Percentiles rank a stretch among this genome's conserved stretches.
These are phyloP conservation scores for Leccinum olivaceopallidum DNA, from an alignment of 768 basidiomycete species.

Conservation along the genomic window DNA sequence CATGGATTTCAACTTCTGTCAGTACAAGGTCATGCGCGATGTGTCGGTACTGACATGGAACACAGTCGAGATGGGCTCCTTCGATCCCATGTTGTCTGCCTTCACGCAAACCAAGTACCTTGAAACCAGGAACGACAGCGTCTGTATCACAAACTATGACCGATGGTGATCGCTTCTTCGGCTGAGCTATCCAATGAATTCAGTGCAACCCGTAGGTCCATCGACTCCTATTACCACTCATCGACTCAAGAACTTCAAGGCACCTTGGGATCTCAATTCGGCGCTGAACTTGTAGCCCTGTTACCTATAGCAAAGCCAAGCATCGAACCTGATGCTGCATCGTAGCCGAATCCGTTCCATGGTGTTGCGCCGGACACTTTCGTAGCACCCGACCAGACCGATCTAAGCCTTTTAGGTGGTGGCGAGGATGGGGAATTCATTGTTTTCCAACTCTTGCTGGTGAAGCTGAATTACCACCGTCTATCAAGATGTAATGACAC, in stretches of 20 bases:
- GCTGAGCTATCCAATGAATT: slow-evolving; percentile 34
- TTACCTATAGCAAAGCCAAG: slow-evolving; percentile 24
- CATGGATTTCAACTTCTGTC: slow-evolving; percentile 3
- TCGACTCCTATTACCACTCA: not conserved
- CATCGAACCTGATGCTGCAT: slow-evolving; percentile 31
- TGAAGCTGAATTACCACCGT: slow-evolving; percentile 16
- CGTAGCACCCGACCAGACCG: slow-evolving; percentile 30
- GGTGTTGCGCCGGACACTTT: slow-evolving; percentile 37
- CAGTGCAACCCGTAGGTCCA: slow-evolving; percentile 29
- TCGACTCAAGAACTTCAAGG: slow-evolving; percentile 8
- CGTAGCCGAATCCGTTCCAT: slow-evolving; percentile 39
- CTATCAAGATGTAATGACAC: no score
- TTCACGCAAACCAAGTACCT: slow-evolving; percentile 46
- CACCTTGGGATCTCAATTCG: slow-evolving; percentile 11
- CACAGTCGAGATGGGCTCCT: slow-evolving; percentile 42
- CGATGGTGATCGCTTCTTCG: slow-evolving; percentile 42
- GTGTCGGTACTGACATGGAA: not conserved
- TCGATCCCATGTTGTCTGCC: slow-evolving; percentile 44
- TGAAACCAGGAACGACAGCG: slow-evolving; percentile 37
- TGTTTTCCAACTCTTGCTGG: slow-evolving; percentile 50
- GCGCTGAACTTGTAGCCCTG: slow-evolving; percentile 15
- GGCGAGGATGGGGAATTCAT: slow-evolving; percentile 45
- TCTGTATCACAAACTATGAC: slow-evolving; percentile 38
- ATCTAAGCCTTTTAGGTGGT: slow-evolving; percentile 40
- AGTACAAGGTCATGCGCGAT: slow-evolving; percentile 30